phyloP scores from a whole-genome alignment of 2,329 filamentous ascomycete species.

The Fusarium foetens region DNA sequence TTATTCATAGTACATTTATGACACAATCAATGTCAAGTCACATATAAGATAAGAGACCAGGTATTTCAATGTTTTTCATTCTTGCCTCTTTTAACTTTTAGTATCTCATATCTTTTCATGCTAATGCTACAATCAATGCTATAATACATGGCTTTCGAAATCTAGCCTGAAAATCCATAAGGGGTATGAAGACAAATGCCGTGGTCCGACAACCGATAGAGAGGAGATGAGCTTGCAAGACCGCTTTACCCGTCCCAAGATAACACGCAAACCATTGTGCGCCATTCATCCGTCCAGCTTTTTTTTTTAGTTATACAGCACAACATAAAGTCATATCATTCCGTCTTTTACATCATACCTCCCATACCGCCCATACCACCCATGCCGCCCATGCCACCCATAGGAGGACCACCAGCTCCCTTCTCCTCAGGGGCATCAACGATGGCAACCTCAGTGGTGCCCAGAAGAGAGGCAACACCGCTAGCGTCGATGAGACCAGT shows the following conservation, averaged over 20 bases:
- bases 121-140: constrained; percentile 48
- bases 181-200: constrained; percentile 45
- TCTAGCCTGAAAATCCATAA: constrained; percentile 44
- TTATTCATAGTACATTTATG: too few species aligned
- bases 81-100: constrained; percentile 29
- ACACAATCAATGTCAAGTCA: not conserved
- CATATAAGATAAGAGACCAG: not conserved
- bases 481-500: constrained; percentile 94
- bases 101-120: constrained; percentile 40
- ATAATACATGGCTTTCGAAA: constrained; percentile 50
- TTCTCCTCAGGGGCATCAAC: constrained; percentile 97
- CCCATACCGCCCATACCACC: constrained; percentile 67
- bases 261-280: constrained; percentile 63
- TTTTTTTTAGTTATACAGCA: constrained; percentile 46
- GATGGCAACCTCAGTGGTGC: constrained; percentile 97
- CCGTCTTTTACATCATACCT: constrained; percentile 66
- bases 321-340: constrained; percentile 36
- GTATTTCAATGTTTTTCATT: constrained; percentile 19
- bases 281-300: constrained; percentile 50
- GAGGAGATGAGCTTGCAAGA: constrained; percentile 52
- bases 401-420: constrained; percentile 67
- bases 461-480: constrained; percentile 95
- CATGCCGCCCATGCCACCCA: constrained; percentile 75
- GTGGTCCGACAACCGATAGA: constrained; percentile 43
- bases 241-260: constrained; percentile 46